Base-by-base conservation (phyloP, 495 filamentous ascomycete species). In the Poronia punctata region DNA sequence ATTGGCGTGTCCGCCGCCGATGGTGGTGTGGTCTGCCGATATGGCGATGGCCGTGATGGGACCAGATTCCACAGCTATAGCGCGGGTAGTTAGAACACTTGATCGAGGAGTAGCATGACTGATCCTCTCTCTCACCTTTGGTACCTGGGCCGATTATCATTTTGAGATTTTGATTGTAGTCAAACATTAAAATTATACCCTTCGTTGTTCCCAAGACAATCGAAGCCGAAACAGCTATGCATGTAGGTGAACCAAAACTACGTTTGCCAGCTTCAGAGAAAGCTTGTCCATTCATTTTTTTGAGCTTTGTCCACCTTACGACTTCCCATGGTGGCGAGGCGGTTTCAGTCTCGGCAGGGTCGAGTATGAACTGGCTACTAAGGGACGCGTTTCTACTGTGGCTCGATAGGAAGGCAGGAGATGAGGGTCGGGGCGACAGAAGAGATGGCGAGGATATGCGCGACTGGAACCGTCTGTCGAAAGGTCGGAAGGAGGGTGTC, bases 201-300 rank as follows among this genome's bases (percentile, higher is more conserved):
- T 94, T 97, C 7, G 86, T 83, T 7, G 92, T 97, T 14, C 92
- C 92, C 32, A 99, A 64, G 3, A 85, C 88, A 50, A 99, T 95
- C 2, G 80, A 80, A 5, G 88, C 86, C 53, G 90, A 87, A 19
- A 96, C 80, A n/a, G 76, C 76, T 45, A 97, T 74, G 66, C 88
- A 96, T 1, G 88, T 96, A 35, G 93, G 86, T 19, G 82, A 74
- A 22, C 92, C 92, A 68, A 95, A 96, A 57, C 80, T 95, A 15
- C 92, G 82, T 65, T 80, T 93, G 24, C 89, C 92, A 32, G 82
- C 76, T 58, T 99, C 93, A n/a, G 93, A 96, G 58, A 97, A 96
- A 5, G 82, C 76, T 53, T 96, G 84, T 0, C 79, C 81, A 17
- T 86, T 86, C 40, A 97, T 79, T 52, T 88, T 96, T 54, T 80